Conservation (phyloP, 106 monocot genomes). For the Apostasia ramifera region DNA sequence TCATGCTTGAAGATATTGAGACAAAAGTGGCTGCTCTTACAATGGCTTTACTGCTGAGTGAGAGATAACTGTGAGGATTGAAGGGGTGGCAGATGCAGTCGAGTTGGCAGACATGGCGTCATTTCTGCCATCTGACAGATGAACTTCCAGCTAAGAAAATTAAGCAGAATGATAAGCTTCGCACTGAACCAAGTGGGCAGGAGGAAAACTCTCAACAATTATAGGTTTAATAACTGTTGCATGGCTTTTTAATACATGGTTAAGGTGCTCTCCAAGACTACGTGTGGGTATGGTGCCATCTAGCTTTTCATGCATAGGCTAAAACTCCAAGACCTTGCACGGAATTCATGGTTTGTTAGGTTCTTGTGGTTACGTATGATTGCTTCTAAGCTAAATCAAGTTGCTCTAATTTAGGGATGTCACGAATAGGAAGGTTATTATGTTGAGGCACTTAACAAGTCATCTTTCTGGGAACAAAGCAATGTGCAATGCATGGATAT, state of each 20-base stretch:
- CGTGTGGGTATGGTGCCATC: too few relatives aligned
- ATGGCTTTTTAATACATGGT: too few relatives aligned
- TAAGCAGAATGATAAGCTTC: neutral
- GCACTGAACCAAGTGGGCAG: neutral
- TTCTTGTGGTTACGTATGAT: neutral
- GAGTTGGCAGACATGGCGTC: slow-evolving; percentile 6
- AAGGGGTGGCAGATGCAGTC: slow-evolving; percentile 25
- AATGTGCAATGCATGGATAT: too few relatives aligned
- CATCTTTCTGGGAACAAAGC: too few relatives aligned
- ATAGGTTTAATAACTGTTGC: neutral
- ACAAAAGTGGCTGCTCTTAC: slow-evolving; percentile 19
- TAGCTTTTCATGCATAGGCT: too few relatives aligned
- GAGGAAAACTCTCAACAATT: neutral
- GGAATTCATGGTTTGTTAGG: neutral
- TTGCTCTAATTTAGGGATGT: too few relatives aligned
- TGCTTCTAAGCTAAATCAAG: too few relatives aligned
- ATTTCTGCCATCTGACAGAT: neutral
- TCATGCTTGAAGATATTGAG: slow-evolving; percentile 10
- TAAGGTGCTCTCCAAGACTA: too few relatives aligned
- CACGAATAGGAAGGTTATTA: too few relatives aligned
- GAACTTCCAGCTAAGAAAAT: neutral
- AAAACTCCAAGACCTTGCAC: too few relatives aligned
- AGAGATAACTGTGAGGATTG: slow-evolving; percentile 38
- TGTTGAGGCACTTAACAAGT: too few relatives aligned
- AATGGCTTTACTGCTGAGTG: slow-evolving; percentile 32